Evolutionary conservation across 768 basidiomycete species (phyloP).

Genomic region (Dioszegia aurantiaca): DNA sequence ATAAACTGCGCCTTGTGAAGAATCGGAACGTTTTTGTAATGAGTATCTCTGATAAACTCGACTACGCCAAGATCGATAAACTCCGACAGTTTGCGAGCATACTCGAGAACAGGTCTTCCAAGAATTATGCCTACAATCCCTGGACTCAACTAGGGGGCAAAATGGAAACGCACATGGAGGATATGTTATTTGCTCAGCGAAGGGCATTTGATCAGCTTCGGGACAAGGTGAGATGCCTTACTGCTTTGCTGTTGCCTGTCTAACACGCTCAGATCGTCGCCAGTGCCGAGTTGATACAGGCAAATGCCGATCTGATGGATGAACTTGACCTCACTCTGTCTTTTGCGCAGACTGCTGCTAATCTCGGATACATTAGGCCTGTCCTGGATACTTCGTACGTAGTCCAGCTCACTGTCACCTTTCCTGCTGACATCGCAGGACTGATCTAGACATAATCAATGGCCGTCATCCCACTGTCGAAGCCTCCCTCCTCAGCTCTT

Average conservation of each 20-base stretch:
- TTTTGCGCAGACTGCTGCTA: constrained; percentile 74
- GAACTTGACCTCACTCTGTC: constrained; percentile 81
- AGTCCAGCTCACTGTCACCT: not conserved
- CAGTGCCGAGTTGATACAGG: constrained; percentile 61
- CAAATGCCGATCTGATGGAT: constrained; percentile 74
- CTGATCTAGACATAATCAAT: constrained; percentile 65
- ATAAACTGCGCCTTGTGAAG: not conserved
- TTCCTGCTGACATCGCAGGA: constrained; percentile 54
- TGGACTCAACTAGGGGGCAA: constrained; percentile 41
- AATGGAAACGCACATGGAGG: constrained; percentile 33
- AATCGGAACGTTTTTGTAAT: constrained; percentile 9
- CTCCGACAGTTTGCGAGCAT: constrained; percentile 26
- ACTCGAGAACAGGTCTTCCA: constrained; percentile 21
- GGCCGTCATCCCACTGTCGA: constrained; percentile 94
- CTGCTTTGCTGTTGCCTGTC: too few relatives aligned
- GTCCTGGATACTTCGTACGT: constrained; percentile 67
- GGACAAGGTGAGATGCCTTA: constrained; percentile 60
- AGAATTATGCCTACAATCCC: constrained; percentile 33
- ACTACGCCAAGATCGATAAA: constrained; percentile 31
- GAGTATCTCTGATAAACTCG: constrained; percentile 21
- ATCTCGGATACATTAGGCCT: constrained; percentile 74
- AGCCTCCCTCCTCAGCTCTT: constrained; percentile 63
- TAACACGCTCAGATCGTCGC: constrained; percentile 60
- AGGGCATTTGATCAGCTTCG: constrained; percentile 68
- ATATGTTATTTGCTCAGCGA: constrained; percentile 32